Evolutionary conservation across 2,329 filamentous ascomycete genomes (phyloP).

Genomic region (Aspergillus pseudoterreus): DNA sequence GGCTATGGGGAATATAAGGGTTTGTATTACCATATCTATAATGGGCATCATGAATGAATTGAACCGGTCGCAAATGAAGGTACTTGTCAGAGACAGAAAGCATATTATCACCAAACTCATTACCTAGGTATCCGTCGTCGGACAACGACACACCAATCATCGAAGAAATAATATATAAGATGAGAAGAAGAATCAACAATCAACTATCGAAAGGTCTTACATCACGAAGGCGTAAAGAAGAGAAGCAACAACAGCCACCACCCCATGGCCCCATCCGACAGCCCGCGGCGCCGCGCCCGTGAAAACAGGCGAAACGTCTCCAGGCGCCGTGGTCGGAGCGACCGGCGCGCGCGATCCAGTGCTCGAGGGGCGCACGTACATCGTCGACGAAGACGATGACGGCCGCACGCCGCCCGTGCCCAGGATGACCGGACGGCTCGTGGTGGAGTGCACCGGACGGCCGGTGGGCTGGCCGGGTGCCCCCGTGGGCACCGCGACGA

Average conservation of each 20-base stretch:
- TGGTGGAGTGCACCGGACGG: conserved; percentile 2
- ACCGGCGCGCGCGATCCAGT: conserved; percentile 6
- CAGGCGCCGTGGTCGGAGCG: conserved; percentile 15
- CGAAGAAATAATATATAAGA: not conserved
- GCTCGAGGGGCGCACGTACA: conserved; percentile 12
- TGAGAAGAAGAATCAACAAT: not conserved
- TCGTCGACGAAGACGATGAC: conserved; percentile 17
- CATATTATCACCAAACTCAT: too few relatives aligned
- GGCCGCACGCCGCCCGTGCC: conserved; percentile 6
- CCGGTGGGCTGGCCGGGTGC: conserved; percentile 2
- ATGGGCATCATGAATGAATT: not conserved
- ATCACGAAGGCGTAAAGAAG: conserved; percentile 13
- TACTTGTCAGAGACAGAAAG: not conserved
- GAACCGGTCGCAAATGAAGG: not conserved
- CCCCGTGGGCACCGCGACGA: not conserved
- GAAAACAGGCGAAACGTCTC: conserved; percentile 13
- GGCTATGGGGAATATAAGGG: not conserved
- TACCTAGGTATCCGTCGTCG: not conserved
- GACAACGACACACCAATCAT: not conserved
- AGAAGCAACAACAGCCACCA: conserved; percentile 6
- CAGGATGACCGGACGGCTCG: conserved; percentile 6
- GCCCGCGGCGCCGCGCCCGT: conserved; percentile 17
- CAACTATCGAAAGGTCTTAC: conserved; percentile 5
- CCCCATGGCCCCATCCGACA: conserved; percentile 9
- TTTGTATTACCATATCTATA: too few relatives aligned